Percentiles rank a stretch among this genome's conserved stretches.
Evolutionary conservation across 2,329 filamentous ascomycete species (phyloP).

Genomic region (Pseudogymnoascus sp.): DNA sequence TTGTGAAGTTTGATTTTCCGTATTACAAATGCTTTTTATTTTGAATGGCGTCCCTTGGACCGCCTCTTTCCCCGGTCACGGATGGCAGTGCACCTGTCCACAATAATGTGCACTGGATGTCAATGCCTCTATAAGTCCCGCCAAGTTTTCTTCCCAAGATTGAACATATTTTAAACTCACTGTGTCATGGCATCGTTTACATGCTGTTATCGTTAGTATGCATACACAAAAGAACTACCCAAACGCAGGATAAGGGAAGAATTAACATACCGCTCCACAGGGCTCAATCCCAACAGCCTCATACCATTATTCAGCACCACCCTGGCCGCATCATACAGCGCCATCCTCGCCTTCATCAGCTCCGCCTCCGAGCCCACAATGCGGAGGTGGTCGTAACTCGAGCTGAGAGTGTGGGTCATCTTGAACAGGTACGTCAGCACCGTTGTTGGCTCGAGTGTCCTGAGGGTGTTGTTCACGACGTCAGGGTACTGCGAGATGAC

Average conservation of each 20-base stretch:
- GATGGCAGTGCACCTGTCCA: neutral
- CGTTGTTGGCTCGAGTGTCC: constrained; percentile 69
- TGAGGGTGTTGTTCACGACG: constrained; percentile 73
- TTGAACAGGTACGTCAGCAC: constrained; percentile 69
- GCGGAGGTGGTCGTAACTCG: constrained; percentile 73
- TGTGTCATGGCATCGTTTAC: neutral
- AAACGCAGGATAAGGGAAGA: neutral
- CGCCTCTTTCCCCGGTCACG: neutral
- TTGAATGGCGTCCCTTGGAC: neutral
- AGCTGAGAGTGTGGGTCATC: constrained; percentile 75
- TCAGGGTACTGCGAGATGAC: constrained; percentile 80
- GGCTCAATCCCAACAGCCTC: constrained; percentile 68
- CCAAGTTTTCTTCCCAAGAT: neutral
- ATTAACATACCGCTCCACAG: constrained; percentile 53
- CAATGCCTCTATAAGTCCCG: neutral
- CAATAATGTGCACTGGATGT: neutral
- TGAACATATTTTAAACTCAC: neutral
- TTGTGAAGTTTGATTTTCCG: neutral
- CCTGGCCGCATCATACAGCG: constrained; percentile 68
- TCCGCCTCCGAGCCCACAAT: constrained; percentile 73
- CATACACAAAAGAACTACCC: neutral
- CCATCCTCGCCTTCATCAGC: constrained; percentile 64
- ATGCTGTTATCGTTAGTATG: neutral
- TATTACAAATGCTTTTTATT: constrained; percentile 4
- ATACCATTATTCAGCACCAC: constrained; percentile 77